Conservation (phyloP, 2,329 filamentous ascomycete genomes). For the Fusarium gaditjirri region DNA sequence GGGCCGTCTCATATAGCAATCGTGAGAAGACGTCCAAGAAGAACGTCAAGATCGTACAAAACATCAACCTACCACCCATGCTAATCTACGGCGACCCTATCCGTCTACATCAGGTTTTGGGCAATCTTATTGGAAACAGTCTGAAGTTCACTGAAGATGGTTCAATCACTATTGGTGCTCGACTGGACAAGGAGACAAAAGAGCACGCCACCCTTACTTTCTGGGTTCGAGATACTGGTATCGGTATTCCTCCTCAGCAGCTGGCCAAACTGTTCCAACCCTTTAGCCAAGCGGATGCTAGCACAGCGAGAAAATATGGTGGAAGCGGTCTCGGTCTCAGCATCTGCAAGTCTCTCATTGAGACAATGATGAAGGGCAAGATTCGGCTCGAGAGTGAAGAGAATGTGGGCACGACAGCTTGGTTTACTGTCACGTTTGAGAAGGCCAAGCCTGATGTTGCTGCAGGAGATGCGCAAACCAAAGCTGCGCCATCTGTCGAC, state of each 20-base stretch:
- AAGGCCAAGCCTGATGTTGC: constrained; percentile 76
- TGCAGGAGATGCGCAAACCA: constrained; percentile 62
- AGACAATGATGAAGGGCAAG: constrained; percentile 88
- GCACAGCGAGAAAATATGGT: constrained; percentile 89
- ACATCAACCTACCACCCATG: constrained; percentile 81
- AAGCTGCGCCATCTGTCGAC: constrained; percentile 51
- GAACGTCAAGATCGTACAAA: constrained; percentile 72
- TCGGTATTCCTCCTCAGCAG: constrained; percentile 86
- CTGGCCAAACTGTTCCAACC: constrained; percentile 89
- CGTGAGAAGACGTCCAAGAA: constrained; percentile 70
- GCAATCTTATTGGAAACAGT: constrained; percentile 91
- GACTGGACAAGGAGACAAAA: constrained; percentile 75
- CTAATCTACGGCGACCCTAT: constrained; percentile 74
- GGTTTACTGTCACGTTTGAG: constrained; percentile 86
- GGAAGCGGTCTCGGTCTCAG: constrained; percentile 91
- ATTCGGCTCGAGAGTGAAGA: constrained; percentile 85
- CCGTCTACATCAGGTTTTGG: constrained; percentile 73
- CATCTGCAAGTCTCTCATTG: constrained; percentile 94
- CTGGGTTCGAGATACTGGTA: constrained; percentile 89
- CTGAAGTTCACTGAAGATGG: constrained; percentile 93
- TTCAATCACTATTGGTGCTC: constrained; percentile 83
- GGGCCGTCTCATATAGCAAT: constrained; percentile 74
- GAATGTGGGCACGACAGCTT: constrained; percentile 75
- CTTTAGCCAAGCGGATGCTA: constrained; percentile 92
- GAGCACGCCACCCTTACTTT: constrained; percentile 81